These are phyloP conservation scores for Jasminum sambac DNA, from an alignment of 257 asterid species.

Conservation along the genomic window DNA sequence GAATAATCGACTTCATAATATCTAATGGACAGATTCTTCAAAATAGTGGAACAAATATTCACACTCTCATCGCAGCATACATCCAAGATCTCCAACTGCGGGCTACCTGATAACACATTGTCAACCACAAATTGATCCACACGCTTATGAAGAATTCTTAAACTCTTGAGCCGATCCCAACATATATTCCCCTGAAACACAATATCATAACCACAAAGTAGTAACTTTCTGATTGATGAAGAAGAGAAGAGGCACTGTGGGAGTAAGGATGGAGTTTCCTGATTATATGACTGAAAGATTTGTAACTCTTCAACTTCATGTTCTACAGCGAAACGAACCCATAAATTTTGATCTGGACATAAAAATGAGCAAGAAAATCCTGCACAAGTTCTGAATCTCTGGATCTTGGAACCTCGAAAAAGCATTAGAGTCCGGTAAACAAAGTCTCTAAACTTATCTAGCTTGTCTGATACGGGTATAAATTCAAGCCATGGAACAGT, in stretches of 20 bases:
- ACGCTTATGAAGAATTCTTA: background rate
- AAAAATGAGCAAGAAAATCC: background rate
- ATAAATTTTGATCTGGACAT: background rate
- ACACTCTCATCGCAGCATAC: background rate
- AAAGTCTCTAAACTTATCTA: background rate
- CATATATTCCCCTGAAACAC: background rate
- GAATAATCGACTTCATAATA: background rate
- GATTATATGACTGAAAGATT: too few species aligned
- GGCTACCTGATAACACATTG: conserved; percentile 12
- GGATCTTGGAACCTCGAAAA: background rate
- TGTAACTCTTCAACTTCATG: background rate
- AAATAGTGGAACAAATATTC: conserved; percentile 10
- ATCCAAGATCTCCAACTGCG: conserved; percentile 5
- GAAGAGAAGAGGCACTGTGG: too few species aligned
- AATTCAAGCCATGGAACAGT: background rate
- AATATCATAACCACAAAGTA: background rate
- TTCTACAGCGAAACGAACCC: conserved; percentile 14
- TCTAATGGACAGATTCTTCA: background rate
- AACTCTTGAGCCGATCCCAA: conserved; percentile 14
- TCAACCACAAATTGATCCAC: background rate
- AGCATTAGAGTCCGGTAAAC: conserved; percentile 7
- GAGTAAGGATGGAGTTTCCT: too few species aligned
- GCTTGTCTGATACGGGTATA: background rate
- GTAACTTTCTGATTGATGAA: background rate
- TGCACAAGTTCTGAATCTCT: background rate